Conservation (phyloP, 2,329 filamentous ascomycete genomes). For the Alternaria burnsii region DNA sequence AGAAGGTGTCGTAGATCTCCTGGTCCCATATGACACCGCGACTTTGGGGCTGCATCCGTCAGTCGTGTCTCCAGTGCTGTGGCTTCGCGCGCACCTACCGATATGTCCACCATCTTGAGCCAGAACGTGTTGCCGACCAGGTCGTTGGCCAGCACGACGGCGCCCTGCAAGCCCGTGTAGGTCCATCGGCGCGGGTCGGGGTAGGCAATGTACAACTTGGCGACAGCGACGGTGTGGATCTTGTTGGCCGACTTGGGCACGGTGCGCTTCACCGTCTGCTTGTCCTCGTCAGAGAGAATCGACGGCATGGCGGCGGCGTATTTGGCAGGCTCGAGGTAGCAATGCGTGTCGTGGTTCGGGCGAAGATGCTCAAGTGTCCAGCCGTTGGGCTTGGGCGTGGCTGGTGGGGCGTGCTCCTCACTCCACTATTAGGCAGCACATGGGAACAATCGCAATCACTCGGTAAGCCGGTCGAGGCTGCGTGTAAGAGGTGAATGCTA, state of each 20-base stretch:
- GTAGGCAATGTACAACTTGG: conserved; percentile 90
- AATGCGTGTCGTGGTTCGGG: conserved; percentile 18
- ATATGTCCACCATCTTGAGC: conserved; percentile 97
- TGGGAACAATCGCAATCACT: conserved; percentile 28
- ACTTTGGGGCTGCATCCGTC: conserved; percentile 62
- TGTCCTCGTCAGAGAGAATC: conserved; percentile 89
- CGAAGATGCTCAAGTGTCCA: conserved; percentile 15
- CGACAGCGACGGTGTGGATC: conserved; percentile 94
- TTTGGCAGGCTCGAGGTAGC: conserved; percentile 17
- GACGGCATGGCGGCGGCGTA: conserved; percentile 59
- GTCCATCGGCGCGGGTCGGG: conserved; percentile 88
- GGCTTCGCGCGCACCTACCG: conserved; percentile 65
- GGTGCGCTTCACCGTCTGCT: conserved; percentile 92
- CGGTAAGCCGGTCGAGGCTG: conserved; percentile 14
- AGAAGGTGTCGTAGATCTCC: conserved; percentile 94
- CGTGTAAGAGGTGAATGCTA: conserved; percentile 8
- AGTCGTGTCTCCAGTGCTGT: conserved; percentile 12
- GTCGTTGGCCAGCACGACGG: conserved; percentile 90
- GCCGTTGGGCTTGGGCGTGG: conserved; percentile 24
- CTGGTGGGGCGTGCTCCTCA: conserved; percentile 36
- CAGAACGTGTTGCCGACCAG: conserved; percentile 95
- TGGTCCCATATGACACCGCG: conserved; percentile 61
- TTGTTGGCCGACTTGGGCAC: conserved; percentile 96
- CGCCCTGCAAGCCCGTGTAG: conserved; percentile 92
- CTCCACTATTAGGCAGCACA: conserved; percentile 41